These are phyloP conservation scores for Protostelium mycophagum DNA, from an alignment of 78 protist genomes.

Conservation along the genomic window DNA sequence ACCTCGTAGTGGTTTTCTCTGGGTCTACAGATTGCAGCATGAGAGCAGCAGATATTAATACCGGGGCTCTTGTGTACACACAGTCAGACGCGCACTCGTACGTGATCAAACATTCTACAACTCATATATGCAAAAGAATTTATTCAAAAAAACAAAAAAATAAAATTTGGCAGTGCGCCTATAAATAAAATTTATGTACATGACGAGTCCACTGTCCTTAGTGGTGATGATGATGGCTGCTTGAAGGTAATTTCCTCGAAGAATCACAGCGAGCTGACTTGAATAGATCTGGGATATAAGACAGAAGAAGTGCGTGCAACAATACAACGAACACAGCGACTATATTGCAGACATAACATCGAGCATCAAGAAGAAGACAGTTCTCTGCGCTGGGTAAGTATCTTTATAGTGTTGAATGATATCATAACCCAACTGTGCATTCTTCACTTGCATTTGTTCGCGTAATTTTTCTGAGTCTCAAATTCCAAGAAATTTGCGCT, in stretches of 20 bases:
- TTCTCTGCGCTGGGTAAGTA: background rate
- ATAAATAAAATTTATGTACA: background rate
- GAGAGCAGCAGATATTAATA: background rate
- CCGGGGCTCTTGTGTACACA: background rate
- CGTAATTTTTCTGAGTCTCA: no score
- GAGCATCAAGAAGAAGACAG: background rate
- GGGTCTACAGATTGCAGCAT: background rate
- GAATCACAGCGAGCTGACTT: background rate
- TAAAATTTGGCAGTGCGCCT: background rate
- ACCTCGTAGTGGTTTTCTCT: background rate
- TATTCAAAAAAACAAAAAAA: background rate
- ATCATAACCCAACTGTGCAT: background rate
- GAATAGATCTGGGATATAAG: background rate
- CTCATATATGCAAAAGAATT: no score
- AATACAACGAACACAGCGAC: background rate
- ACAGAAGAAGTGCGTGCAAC: background rate
- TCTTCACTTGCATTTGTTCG: background rate
- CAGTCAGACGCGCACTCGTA: background rate
- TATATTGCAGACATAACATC: background rate
- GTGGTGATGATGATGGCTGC: background rate
- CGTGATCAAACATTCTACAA: no score
- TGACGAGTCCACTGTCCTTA: background rate
- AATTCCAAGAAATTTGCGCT: no score
- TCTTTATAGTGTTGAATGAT: no score
- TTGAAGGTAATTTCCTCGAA: background rate